Evolutionary conservation across 1,284 basidiomycete species (phyloP), one percentile per base, ranked within the genome.

Genomic region (Marasmius sp.): DNA sequence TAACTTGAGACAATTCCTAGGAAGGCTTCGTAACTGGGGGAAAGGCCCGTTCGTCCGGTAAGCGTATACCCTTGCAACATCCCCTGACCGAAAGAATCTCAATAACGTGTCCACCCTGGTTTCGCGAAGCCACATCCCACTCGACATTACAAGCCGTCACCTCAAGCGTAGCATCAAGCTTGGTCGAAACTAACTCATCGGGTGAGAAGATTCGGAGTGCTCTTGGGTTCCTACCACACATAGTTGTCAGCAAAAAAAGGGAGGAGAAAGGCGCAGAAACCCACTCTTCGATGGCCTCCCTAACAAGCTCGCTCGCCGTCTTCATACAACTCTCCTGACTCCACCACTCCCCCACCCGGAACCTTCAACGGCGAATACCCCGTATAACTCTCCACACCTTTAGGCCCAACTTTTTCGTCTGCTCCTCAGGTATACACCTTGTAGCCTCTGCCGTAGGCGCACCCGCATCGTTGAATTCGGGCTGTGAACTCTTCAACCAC

Each of bases 1-100:
- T 27, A 54, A 22, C 22, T 39, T 6, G 57, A 83, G 8, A 90
- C 69, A 68, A 93, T 92, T 39, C 89, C 90, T 52, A 94, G 76
- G 81, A 93, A 95, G 0, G 92, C 89, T 74, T 97, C 94, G 75
- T 96, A 96, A 51, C 86, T 90, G 1, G 93, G 93, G 85, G 96
- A 94, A 34, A 96, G 79, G 33, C 85, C 92, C 1, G 91, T 91
- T 41, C 94, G 84, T 16, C 93, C 91, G 0, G 90, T 92, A 43
- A 92, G 81, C 2, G 90, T 92, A 73, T 94, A 95, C 1, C 93
- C 93, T 73, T 94, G 91, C 20, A 94, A 79, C 86, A 92, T 93
- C 27, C 90, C 94, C 73, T 95, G 91, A 64, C 92, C 2, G 90
- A 93, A 33, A 95, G 84, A 68, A 95, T 94, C 76, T 96, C 94